phyloP scores from a whole-genome alignment of 345 rosid species.

The Sisymbrium altissimum region DNA sequence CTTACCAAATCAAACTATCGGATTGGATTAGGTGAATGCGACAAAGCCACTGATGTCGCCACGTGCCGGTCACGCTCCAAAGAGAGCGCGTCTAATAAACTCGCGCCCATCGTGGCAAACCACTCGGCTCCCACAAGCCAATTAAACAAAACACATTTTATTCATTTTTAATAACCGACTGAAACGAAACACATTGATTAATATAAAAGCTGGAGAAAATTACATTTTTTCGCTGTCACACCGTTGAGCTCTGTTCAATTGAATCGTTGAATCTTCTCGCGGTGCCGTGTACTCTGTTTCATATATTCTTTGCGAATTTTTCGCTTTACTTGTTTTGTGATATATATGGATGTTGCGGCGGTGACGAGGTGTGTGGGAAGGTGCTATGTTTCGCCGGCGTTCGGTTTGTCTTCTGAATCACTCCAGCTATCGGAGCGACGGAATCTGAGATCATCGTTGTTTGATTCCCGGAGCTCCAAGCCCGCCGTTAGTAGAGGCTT shows the following conservation, averaged over 20 bases:
- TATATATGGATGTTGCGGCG: slow-evolving; percentile 24
- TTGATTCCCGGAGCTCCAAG: not conserved
- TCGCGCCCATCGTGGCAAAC: slow-evolving; percentile 11
- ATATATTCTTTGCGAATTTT: not conserved
- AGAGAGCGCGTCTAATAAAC: not conserved
- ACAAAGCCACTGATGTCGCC: slow-evolving; percentile 2
- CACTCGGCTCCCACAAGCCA: slow-evolving; percentile 23
- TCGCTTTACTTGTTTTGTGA: not conserved
- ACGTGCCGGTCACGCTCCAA: not conserved
- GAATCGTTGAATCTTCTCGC: not conserved
- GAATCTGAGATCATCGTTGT: slow-evolving; percentile 8
- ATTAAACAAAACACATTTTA: not conserved
- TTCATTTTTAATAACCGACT: not conserved
- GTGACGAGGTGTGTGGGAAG: slow-evolving; percentile 20
- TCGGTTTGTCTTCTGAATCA: not conserved
- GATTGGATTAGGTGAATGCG: slow-evolving; percentile 12
- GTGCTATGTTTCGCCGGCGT: slow-evolving; percentile 6
- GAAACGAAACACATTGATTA: not conserved
- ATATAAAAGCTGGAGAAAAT: not conserved
- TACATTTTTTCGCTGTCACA: not conserved
- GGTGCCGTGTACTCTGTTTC: not conserved
- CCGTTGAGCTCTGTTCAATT: slow-evolving; percentile 9
- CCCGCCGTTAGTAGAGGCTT: not conserved
- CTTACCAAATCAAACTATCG: not conserved
- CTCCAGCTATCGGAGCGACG: slow-evolving; percentile 20